Evolutionary conservation across 495 filamentous ascomycete genomes (phyloP), one percentile per base, ranked within the genome.

Genomic region (Baudoinia panamericana): DNA sequence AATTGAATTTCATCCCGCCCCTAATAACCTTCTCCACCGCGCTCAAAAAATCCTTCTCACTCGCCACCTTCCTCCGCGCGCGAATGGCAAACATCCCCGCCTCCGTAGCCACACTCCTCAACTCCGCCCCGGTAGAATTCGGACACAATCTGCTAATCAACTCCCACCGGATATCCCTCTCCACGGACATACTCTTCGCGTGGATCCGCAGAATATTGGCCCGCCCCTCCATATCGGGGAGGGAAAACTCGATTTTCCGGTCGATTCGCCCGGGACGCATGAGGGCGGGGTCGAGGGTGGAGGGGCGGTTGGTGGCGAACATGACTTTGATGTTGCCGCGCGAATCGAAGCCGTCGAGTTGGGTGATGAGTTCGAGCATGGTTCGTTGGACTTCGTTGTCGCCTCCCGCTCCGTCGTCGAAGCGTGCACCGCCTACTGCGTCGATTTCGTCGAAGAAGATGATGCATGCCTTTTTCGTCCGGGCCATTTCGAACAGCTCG

Each of bases 391-490:
- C 90, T 57, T 97, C 90, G 59, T 97, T 97, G 61, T 97, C 90
- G 46, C 90, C 90, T 51, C 90, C 90, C 30, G 90, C 92, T 32
- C 90, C 90, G 54, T 97, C 90, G 54, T 97, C 90, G 54, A 97
- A 96, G 52, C 90, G 84, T n/a, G 90, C 90, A 46, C 90, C 90
- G 56, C 90, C 90, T 44, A 97, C 81, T 22, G 90, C 90, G 63
- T 97, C 90, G 51, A 97, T 90, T 65, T 97, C 90, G 66, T 97
- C 90, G 61, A 97, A 97, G 78, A 97, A 97, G 64, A 97, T 97
- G 57, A 97, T 97, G 63, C 90, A 97, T 12, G 90, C 90, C 63
- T 97, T 97, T 75, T 97, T 97, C 30, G 90, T 97, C 36, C 90
- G 82, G 13, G 92, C 90, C 90, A 97, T 97, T 64, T 97, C 90